Base-by-base conservation (phyloP, 306 rosid genomes). In the Fragaria nilgerrensis region DNA sequence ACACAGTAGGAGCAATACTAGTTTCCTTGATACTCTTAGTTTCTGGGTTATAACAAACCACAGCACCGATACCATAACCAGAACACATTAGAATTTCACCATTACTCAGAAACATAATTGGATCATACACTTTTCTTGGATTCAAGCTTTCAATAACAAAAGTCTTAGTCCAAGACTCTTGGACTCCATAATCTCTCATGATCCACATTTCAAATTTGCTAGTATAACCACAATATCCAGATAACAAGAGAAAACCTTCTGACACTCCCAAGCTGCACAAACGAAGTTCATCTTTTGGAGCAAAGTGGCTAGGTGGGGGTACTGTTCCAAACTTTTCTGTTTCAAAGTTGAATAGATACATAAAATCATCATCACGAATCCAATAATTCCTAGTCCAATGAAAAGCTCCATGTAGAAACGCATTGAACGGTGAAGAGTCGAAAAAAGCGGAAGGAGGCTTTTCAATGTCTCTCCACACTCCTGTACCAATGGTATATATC, bases 161-260 rank as follows among this genome's bases (percentile, higher is more conserved):
- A 55, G 12, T 7, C 17, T 50, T 76, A 27, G 80, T 67, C 68
- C 80, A 39, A 34, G 74, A 67, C 14, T 77, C 58, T 34, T 53
- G 17, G 43, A 68, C 68, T 23, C 74, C 74, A 77, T 77, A 23
- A 15, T 77, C 79, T 15, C 36, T 76, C 79, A 76, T 75, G 22
- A 76, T 45, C 79, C 73, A 64, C 44, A 76, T 64, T 9, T 49
- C 79, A 65, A 64, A 64, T 19, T 52, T 19, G 3, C 23, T 20
- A 19, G 23, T 5, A 19, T 6, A 2, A 52, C 9, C 10, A 19
- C 0, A 12, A 52, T 16, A 52, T 10, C 10, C 59, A 5, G 25
- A 52, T 7, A 52, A 19, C 23, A 19, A 23, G 23, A 52, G 59
- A 52, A 25, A 52, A 19, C 56, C 56, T 10, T 23, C 34, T 3